Conservation (phyloP, 768 basidiomycete species). For the Zangia roseola region DNA sequence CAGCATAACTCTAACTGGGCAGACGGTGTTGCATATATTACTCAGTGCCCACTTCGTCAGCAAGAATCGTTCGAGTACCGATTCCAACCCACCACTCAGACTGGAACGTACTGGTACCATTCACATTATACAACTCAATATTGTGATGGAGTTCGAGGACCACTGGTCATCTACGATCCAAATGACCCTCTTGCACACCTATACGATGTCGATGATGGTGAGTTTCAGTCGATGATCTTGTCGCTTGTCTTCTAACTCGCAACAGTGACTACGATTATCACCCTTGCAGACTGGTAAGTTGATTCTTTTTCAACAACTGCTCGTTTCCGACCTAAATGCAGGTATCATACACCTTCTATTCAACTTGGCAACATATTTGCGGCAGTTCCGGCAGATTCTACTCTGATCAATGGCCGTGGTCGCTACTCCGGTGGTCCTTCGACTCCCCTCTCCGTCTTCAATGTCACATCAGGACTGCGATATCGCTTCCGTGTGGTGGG, state of each 20-base stretch:
- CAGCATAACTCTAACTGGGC: constrained; percentile 21
- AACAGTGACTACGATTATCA: constrained; percentile 41
- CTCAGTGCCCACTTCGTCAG: constrained; percentile 39
- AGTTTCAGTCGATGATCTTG: neutral
- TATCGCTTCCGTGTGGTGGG: constrained; percentile 53
- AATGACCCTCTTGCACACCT: constrained; percentile 36
- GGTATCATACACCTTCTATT: constrained; percentile 35
- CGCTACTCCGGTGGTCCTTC: constrained; percentile 41
- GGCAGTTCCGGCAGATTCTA: constrained; percentile 32
- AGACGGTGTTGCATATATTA: constrained; percentile 36
- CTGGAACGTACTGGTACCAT: constrained; percentile 47
- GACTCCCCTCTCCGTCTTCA: constrained; percentile 40
- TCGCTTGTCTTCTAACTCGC: neutral
- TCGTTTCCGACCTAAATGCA: constrained; percentile 14
- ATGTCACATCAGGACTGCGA: constrained; percentile 38
- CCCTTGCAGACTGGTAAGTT: constrained; percentile 43
- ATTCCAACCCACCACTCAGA: constrained; percentile 29
- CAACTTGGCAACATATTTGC: constrained; percentile 8
- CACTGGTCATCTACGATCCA: constrained; percentile 39
- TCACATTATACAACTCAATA: constrained; percentile 33
- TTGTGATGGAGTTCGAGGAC: constrained; percentile 39
- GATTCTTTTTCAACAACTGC: neutral
- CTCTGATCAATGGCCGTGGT: constrained; percentile 52
- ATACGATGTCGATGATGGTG: constrained; percentile 46
- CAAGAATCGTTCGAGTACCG: constrained; percentile 36